Base-by-base conservation (phyloP, 1,139 yeast species). In the Suhomyces chickasaworum region DNA sequence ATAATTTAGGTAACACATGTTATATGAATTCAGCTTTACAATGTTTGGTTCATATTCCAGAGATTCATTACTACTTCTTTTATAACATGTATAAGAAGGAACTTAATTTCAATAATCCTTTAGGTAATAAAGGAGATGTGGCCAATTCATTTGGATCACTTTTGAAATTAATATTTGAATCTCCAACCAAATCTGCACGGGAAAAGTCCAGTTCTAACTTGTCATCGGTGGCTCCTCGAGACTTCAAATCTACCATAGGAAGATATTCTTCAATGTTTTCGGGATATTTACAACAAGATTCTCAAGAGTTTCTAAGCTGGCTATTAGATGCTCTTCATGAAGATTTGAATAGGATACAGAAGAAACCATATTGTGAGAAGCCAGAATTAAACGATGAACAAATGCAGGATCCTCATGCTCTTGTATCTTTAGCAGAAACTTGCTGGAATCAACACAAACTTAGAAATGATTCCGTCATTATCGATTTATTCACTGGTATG, bases 21-120 rank as follows among this genome's bases (percentile, higher is more conserved):
- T 93, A 90, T 63, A 93, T 93, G 98, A 93, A 93, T 65, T 89
- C 97, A 13, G 97, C 98, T 0, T 70, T 93, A 45, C 99, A 93
- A 63, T 93, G 98, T 60, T 69, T 93, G 42, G 77, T 83, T 0
- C 99, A 93, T 60, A 78, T 91, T 10, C 96, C 96, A 0, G 97
- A 90, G 62, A 68, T 93, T 35, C 81, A 85, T 15, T 76, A 82
- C 40, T 93, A 89, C 63, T 93, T 93, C 59, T 64, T 78, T 39
- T 81, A 79, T 58, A 78, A 80, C 44, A 72, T 80, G n/a, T 87
- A 74, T 60, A 73, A 76, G 53, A 66, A 68, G 6, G 98, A 93
- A 58, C 68, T 93, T 41, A 93, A 93, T 59, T 57, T 69, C 3
- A 73, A 77, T 21, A 93, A 93, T 63, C 97, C 96, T 20, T 76